phyloP scores from a whole-genome alignment of 192 early-diverging fungal genomes.

The Coemansia sp. region DNA sequence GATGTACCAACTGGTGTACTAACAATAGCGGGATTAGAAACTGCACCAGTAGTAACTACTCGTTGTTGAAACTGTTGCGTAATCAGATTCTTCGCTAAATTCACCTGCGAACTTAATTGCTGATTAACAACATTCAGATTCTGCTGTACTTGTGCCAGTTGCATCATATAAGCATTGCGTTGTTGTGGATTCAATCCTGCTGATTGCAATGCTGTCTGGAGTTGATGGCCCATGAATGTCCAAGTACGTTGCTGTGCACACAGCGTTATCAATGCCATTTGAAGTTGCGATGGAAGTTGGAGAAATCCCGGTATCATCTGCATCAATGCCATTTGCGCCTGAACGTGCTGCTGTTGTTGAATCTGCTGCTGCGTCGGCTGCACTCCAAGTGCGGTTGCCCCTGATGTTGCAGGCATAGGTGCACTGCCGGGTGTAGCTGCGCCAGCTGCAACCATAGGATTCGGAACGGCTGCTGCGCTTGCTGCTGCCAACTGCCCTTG shows the following conservation, averaged over 20 bases:
- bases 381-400: conserved; percentile 10
- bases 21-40: not conserved
- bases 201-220: conserved; percentile 7
- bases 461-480: no score
- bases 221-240: conserved; percentile 7
- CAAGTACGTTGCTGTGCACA: conserved; percentile 17
- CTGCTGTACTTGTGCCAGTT: conserved; percentile 19
- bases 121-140: conserved; percentile 10
- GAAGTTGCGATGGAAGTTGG: conserved; percentile 22
- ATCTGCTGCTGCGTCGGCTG: conserved; percentile 16
- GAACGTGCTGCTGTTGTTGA: conserved; percentile 30
- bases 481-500: conserved; percentile 12
- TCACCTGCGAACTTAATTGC: conserved; percentile 12
- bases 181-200: conserved; percentile 25
- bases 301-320: conserved; percentile 25
- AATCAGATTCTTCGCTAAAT: conserved; percentile 2
- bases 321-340: conserved; percentile 28
- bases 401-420: conserved; percentile 24
- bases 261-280: conserved; percentile 7
- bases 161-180: conserved; percentile 9
- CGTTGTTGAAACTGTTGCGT: conserved; percentile 2
- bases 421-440: conserved; percentile 17
- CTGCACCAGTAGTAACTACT: not conserved
- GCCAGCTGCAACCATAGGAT: conserved; percentile 5
- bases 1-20: not conserved